Evolutionary conservation across 2,329 filamentous ascomycete genomes (phyloP), one percentile per base, ranked within the genome.

Genomic region (Bipolaris sorokiniana): DNA sequence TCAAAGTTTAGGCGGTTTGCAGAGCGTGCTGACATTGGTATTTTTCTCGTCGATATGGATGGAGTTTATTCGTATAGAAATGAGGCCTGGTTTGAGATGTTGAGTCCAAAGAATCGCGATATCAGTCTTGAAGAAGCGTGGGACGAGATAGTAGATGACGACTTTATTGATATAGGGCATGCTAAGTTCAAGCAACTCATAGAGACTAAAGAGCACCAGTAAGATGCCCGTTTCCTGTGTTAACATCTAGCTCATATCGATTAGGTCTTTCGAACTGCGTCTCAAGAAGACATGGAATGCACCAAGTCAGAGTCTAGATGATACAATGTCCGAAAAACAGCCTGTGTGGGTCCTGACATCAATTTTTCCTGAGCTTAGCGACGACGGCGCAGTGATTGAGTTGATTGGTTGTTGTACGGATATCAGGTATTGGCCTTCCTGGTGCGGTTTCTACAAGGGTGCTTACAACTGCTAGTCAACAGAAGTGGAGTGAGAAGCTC

Each of bases 11-110:
- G 73, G 31, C 65, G 76, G 5, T 76, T 80, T 62, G 77, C 78
- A 3, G 72, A 76, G 40, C 64, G 73, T 3, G 68, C 76, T 5
- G 76, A 78, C 3, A 67, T 79, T 6, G 78, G 73, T 1, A 80
- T 81, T 51, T 80, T 77, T 53, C 72, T 77, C 23, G 68, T 77
- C 36, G 69, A 71, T 11, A 57, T 69, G 13, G 57, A 72, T n/a
- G 77, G 79, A 2, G 64, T 63, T 11, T 74, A 76, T 15, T 65
- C 76, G 0, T 79, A 80, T 52, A 66, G 75, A 3, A 80, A 80
- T 37, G 69, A 79, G 36, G 67, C 71, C 1, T 80, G 77, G 67
- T 72, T 55, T 36, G 67, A 73, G 2, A 73, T 79, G 38, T 66
- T 78, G 4, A 50, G 50, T 10, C 50, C 59, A 2, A 56, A 59